Evolutionary conservation across 306 rosid genomes (phyloP), one percentile per base, ranked within the genome.

Genomic region (Inga leiocalycina): DNA sequence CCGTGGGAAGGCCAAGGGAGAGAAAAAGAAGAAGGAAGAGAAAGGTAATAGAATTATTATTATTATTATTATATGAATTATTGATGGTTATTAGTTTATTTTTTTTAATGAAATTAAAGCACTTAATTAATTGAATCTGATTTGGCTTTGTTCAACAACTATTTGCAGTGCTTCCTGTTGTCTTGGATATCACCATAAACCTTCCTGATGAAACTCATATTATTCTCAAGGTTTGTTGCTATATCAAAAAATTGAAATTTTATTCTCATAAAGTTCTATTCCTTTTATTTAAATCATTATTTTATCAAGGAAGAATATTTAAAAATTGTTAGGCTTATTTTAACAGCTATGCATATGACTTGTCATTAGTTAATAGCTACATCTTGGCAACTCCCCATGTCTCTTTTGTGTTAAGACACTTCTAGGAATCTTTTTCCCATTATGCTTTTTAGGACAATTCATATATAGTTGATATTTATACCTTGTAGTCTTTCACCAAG

Each of bases 21-120:
- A 95, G 77, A 95, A 92, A 93, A 95, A 93, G 95, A 95, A 92
- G 94, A 93, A 95, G 85, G 98, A 95, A 81, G 98, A 92, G 22
- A 93, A 93, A 88, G 92, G 97, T 92, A 88, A 44, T 14, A 17
- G 59, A 52, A 48, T 48, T 12, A 48, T 52, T 52, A 16, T 52
- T 52, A 51, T 52, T 52, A 51, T 51, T 16, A 52, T 14, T 16
- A 17, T 52, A 5, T 52, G 22, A 52, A 52, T 52, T 52, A 52
- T 49, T 49, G 54, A 52, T 52, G 59, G 16, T 52, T 52, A 8
- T 14, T 52, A 6, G 59, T 17, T 52, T 4, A 15, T 16, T 48
- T 45, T 45, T 48, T 48, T 48, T 48, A 48, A 13, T 8, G 13
- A 45, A 45, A 48, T 48, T 13, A 49, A 2, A 49, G 54, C 19